Evolutionary conservation across 768 basidiomycete genomes (phyloP).

Genomic region (Bullera alba): DNA sequence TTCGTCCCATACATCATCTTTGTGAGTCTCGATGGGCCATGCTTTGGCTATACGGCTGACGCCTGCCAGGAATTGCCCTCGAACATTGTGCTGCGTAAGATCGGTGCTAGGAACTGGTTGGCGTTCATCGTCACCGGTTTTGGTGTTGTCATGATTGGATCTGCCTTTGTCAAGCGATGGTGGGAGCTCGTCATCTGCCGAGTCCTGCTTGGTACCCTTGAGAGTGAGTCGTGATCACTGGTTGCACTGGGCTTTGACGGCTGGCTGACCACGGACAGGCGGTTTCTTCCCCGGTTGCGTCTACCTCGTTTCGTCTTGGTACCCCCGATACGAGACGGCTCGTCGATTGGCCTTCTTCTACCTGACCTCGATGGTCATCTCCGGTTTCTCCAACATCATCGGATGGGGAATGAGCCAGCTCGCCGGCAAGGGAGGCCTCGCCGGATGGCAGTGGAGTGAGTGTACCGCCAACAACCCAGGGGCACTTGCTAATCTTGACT

Average conservation of each 20-base stretch:
- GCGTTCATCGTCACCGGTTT: slow-evolving; percentile 28
- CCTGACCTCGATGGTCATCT: slow-evolving; percentile 32
- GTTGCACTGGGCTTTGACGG: background rate
- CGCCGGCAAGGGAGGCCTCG: slow-evolving; percentile 9
- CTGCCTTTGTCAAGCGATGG: slow-evolving; percentile 41
- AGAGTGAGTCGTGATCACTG: slow-evolving; percentile 14
- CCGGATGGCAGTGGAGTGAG: slow-evolving; percentile 40
- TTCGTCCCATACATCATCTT: slow-evolving; percentile 40
- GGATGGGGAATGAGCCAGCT: slow-evolving; percentile 19
- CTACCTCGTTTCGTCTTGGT: slow-evolving; percentile 34
- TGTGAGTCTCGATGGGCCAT: background rate
- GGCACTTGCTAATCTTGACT: background rate
- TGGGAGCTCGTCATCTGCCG: slow-evolving; percentile 33
- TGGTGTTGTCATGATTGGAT: slow-evolving; percentile 36
- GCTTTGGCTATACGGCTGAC: background rate
- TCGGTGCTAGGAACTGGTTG: slow-evolving; percentile 29
- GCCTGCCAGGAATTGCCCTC: slow-evolving; percentile 31
- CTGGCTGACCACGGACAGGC: slow-evolving; percentile 5
- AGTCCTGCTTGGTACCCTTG: slow-evolving; percentile 37
- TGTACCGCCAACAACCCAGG: background rate
- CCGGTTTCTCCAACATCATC: slow-evolving; percentile 25
- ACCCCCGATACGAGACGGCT: slow-evolving; percentile 39
- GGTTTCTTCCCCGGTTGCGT: slow-evolving; percentile 41
- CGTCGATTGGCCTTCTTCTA: slow-evolving; percentile 37
- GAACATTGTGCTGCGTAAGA: slow-evolving; percentile 35